Percentiles rank a stretch among this genome's conserved stretches.
Conservation (phyloP, 768 basidiomycete species). For the Mycena metata region DNA sequence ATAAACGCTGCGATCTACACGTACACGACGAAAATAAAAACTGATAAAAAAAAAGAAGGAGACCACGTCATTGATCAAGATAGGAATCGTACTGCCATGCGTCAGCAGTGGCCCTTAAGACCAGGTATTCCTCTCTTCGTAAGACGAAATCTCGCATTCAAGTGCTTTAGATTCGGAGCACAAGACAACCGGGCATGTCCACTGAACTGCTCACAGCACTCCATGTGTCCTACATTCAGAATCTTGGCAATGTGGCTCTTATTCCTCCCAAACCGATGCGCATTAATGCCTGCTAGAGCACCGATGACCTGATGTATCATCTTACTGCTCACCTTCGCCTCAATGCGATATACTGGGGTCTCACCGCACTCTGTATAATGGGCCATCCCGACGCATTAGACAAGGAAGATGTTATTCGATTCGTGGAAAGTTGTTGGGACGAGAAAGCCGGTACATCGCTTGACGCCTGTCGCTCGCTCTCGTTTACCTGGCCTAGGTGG, state of each 20-base stretch:
- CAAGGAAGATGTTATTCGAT: slow-evolving; percentile 86
- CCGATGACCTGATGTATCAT: slow-evolving; percentile 90
- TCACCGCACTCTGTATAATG: slow-evolving; percentile 90
- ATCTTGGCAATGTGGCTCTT: slow-evolving; percentile 71
- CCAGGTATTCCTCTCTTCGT: no score
- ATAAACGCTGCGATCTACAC: no score
- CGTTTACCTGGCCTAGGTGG: slow-evolving; percentile 66
- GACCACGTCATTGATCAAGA: no score
- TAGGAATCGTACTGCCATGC: no score
- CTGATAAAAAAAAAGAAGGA: no score
- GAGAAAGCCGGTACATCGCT: slow-evolving; percentile 77
- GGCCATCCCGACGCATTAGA: slow-evolving; percentile 82
- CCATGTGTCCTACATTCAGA: slow-evolving; percentile 83
- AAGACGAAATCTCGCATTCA: no score
- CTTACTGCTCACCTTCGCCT: slow-evolving; percentile 93
- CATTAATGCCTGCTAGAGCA: slow-evolving; percentile 61
- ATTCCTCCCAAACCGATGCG: background rate
- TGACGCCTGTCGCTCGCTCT: slow-evolving; percentile 14
- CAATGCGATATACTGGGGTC: slow-evolving; percentile 98
- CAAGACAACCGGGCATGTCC: slow-evolving; percentile 16
- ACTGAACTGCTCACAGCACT: slow-evolving; percentile 59
- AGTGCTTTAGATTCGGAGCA: no score
- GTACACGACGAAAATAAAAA: no score
- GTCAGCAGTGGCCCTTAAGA: no score
- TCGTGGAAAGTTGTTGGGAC: slow-evolving; percentile 97